Evolutionary conservation across 768 basidiomycete species (phyloP).

Genomic region (Xerocomus potaroensis): DNA sequence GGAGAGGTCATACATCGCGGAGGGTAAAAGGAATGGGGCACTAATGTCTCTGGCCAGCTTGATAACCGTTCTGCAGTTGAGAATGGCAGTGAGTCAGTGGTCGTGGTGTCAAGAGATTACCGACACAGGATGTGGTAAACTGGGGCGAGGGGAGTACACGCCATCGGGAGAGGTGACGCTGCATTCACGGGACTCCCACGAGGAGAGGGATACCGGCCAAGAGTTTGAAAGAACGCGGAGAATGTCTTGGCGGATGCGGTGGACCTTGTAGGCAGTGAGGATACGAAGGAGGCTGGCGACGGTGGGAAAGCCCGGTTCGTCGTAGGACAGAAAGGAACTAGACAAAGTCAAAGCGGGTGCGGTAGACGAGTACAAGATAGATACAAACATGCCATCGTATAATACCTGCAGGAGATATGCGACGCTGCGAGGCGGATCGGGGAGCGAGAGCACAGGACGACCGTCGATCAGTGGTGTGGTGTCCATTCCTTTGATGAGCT

Average conservation of each 20-base stretch:
- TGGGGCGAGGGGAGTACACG: constrained; percentile 50
- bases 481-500: constrained; percentile 35
- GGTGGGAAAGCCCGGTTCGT: constrained; percentile 46
- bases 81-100: constrained; percentile 6
- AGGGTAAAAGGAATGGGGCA: constrained; percentile 57
- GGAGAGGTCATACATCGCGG: constrained; percentile 79
- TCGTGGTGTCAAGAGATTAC: constrained; percentile 21
- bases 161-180: constrained; percentile 46
- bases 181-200: constrained; percentile 69
- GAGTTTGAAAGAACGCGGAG: constrained; percentile 45
- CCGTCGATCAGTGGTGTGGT: constrained; percentile 42
- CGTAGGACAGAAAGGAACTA: constrained; percentile 46
- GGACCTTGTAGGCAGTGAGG: constrained; percentile 59
- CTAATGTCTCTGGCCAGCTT: constrained; percentile 58
- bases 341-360: constrained; percentile 14
- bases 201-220: constrained; percentile 60
- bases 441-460: constrained; percentile 49
- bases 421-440: constrained; percentile 55
- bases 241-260: constrained; percentile 53
- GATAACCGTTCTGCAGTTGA: constrained; percentile 50
- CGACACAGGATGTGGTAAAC: constrained; percentile 67
- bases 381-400: constrained; percentile 66
- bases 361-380: neutral
- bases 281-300: constrained; percentile 58
- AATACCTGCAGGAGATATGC: constrained; percentile 56